phyloP scores from a whole-genome alignment of 495 filamentous ascomycete species.

The Talaromyces ruber region DNA sequence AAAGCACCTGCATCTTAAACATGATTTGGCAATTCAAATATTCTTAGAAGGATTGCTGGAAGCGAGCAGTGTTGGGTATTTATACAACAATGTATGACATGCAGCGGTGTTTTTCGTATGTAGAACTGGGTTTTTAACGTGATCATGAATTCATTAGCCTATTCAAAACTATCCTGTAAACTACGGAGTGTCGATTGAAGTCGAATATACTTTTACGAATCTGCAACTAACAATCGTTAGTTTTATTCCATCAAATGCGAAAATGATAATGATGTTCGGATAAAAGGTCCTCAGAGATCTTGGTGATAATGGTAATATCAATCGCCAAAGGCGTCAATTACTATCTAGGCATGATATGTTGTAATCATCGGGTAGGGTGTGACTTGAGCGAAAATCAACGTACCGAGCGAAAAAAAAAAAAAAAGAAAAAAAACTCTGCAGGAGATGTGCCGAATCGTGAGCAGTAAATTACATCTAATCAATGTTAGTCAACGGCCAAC shows the following conservation, averaged over 20 bases:
- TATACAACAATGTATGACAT: not conserved
- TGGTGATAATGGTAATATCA: conserved; percentile 63
- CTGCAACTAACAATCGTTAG: not conserved
- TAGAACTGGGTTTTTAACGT: not conserved
- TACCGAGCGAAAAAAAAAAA: not conserved
- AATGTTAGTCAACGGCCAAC: not conserved
- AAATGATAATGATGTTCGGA: not conserved
- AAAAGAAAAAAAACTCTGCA: not conserved
- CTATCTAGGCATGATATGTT: conserved; percentile 73
- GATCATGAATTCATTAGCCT: not conserved
- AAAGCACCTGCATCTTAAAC: not conserved
- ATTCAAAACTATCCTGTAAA: not conserved
- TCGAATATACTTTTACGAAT: not conserved
- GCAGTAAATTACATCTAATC: not conserved
- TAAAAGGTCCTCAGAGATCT: conserved; percentile 68
- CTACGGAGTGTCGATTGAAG: no score
- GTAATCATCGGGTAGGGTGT: conserved; percentile 58
- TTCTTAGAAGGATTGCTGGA: not conserved
- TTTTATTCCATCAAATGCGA: not conserved
- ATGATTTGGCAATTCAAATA: not conserved
- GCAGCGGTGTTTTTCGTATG: not conserved
- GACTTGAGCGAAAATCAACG: not conserved
- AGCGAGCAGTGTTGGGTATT: not conserved
- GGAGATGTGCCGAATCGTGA: not conserved
- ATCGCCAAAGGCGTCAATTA: conserved; percentile 63